Base-by-base conservation (phyloP, 495 filamentous ascomycete species). In the Hypoxylon perforatum region DNA sequence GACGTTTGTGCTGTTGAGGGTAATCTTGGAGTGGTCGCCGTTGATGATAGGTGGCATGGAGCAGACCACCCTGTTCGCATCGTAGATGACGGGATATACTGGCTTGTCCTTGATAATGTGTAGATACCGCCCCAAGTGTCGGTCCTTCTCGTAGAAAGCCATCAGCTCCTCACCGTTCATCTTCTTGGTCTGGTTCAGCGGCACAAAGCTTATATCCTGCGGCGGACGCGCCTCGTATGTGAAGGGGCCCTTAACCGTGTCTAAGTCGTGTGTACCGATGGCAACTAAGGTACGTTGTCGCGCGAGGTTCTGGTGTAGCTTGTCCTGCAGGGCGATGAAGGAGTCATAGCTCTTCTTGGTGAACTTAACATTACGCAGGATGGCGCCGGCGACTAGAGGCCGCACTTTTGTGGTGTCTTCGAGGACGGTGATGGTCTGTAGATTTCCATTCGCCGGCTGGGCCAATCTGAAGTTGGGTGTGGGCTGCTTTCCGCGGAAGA, bases 1-100 rank as follows among this genome's bases (percentile, higher is more conserved):
- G 73, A 98, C 84, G 76, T 98, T 97, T 68, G 82, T 91, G 47
- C 93, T 97, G 70, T 92, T 81, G 38, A 97, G 80, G 1, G 85
- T 92, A 73, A 99, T 98, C 81, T 98, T 99, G 55, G 93, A 97
- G 78, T 92, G 93, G 71, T 99, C 86, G 63, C 93, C 87, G 79
- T 99, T 99, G 84, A 99, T 99, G 73, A 98, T 97, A 17, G 95
- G 95, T 0, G 95, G 95, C 54, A 99, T 83, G 21, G 94, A 97
- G 81, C 93, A 96, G 47, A 98, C 92, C 28, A 86, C 90, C 33
- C 88, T 82, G 65, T 97, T 91, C 35, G 92, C 86, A 78, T 99
- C 95, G 70, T 92, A 92, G 67, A 99, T 94, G 47, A 97, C 92
- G n/a, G 95, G 95, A 76, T 98, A 99, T 28, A 97, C 90, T 14